Evolutionary conservation across 805 yeast genomes (phyloP), one percentile per base, ranked within the genome.

Genomic region (Clavispora santaluciae): DNA sequence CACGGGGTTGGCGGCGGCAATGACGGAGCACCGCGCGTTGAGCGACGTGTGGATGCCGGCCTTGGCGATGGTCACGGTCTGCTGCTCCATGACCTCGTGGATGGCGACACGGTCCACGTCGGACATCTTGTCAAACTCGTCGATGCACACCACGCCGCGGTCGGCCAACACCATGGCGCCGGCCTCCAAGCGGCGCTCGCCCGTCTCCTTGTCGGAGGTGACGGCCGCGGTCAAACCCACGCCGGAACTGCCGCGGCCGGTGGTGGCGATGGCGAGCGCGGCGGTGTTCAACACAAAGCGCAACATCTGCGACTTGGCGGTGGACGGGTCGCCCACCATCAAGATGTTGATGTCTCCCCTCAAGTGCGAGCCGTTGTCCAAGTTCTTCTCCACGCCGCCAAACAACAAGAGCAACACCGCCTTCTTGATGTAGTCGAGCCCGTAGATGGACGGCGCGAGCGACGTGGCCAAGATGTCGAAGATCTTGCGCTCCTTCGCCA

Each of bases 101-200:
- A 93, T 93, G 1, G 98, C 98, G 39, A 93, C 98, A 60, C 99
- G 78, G 68, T 93, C 99, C 21, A 81, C 79, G 62, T 93, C 99
- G 47, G 86, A 83, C 99, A 93, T 93, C 66, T 93, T 93, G 68
- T 91, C 99, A 59, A 93, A 93, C 72, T 93, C 99, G 73, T 93
- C 99, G 56, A 93, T 95, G 76, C 99, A 93, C 31, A 93, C 97
- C 42, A 93, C 76, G 49, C 99, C 99, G 50, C 97, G 73, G 65
- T 93, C 99, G 10, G 98, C 99, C 48, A 93, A 72, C 28, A 93
- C 99, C 97, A 93, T 91, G 3, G 99, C 99, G 74, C 99, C 99
- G 1, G 98, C 99, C 66, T 93, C 99, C 50, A 93, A 71, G 53
- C 95, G 77, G 56, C 97, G 76, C 66, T 93, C 99, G 45, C 98